Evolutionary conservation across 805 yeast genomes (phyloP).

Genomic region (Starmerella cellae): DNA sequence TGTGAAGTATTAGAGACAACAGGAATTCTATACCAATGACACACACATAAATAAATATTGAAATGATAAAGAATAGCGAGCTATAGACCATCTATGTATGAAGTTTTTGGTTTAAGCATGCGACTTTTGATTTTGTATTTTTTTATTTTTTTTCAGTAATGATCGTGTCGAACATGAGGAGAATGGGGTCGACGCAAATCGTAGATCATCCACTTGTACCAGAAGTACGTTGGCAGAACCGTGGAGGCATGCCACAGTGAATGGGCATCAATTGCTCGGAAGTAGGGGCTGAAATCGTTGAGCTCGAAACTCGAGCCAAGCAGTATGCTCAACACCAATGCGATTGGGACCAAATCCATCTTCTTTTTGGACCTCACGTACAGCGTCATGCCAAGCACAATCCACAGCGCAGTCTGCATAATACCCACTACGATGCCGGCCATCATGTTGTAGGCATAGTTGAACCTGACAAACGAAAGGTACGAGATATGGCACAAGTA

Average conservation of each 20-base stretch:
- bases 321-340: slow-evolving; percentile 40
- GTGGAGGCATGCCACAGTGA: slow-evolving; percentile 89
- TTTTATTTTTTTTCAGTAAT: no score
- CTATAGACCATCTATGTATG: no score
- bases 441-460: slow-evolving; percentile 86
- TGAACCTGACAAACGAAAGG: slow-evolving; percentile 57
- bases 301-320: slow-evolving; percentile 81
- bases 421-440: slow-evolving; percentile 74
- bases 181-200: slow-evolving; percentile 21
- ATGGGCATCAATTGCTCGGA: slow-evolving; percentile 72
- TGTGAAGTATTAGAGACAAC: no score
- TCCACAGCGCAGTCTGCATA: slow-evolving; percentile 52
- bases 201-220: slow-evolving; percentile 43
- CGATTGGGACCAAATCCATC: slow-evolving; percentile 42
- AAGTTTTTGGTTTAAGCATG: no score
- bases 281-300: slow-evolving; percentile 72
- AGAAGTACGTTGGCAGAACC: slow-evolving; percentile 59
- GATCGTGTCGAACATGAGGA: no score
- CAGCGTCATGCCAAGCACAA: slow-evolving; percentile 24
- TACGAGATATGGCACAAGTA: slow-evolving; percentile 55
- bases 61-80: no score
- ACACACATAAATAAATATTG: no score
- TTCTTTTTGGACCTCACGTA: slow-evolving; percentile 9
- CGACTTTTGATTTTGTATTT: no score
- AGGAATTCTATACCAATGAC: no score